phyloP scores from a whole-genome alignment of 148 eudicot species.

The Simmondsia chinensis region DNA sequence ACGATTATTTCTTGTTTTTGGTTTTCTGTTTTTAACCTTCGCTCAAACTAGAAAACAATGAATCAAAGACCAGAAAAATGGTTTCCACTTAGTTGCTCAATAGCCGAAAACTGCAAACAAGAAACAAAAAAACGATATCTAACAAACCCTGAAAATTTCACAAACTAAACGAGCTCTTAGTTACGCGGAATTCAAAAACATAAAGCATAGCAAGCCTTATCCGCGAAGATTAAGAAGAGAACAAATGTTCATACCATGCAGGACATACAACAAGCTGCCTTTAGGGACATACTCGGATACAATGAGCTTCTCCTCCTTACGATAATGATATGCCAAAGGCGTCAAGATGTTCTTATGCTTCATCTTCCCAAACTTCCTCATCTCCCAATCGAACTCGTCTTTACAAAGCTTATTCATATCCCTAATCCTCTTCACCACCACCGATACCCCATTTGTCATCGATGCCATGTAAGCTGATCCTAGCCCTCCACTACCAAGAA shows the following conservation, averaged over 20 bases:
- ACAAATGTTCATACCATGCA: slow-evolving; percentile 42
- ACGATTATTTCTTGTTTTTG: too few relatives aligned
- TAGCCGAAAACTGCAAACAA: too few relatives aligned
- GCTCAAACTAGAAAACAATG: too few relatives aligned
- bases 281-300: slow-evolving; percentile 50
- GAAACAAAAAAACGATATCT: too few relatives aligned
- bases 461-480: slow-evolving; percentile 70
- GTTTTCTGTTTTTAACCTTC: too few relatives aligned
- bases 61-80: too few relatives aligned
- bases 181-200: too few relatives aligned
- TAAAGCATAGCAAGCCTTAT: too few relatives aligned
- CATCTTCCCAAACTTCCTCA: slow-evolving; percentile 36
- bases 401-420: slow-evolving; percentile 47
- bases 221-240: too few relatives aligned
- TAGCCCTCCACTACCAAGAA: slow-evolving; percentile 49
- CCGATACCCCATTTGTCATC: slow-evolving; percentile 54
- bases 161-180: too few relatives aligned
- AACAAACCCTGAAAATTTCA: too few relatives aligned
- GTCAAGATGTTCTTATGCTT: slow-evolving; percentile 51
- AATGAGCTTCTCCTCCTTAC: slow-evolving; percentile 68
- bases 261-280: slow-evolving; percentile 51
- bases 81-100: too few relatives aligned
- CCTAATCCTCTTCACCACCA: slow-evolving; percentile 66
- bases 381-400: slow-evolving; percentile 46
- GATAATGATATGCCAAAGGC: slow-evolving; percentile 60